phyloP scores from a whole-genome alignment of 495 filamentous ascomycete genomes.

The Jackrogersella minutella region DNA sequence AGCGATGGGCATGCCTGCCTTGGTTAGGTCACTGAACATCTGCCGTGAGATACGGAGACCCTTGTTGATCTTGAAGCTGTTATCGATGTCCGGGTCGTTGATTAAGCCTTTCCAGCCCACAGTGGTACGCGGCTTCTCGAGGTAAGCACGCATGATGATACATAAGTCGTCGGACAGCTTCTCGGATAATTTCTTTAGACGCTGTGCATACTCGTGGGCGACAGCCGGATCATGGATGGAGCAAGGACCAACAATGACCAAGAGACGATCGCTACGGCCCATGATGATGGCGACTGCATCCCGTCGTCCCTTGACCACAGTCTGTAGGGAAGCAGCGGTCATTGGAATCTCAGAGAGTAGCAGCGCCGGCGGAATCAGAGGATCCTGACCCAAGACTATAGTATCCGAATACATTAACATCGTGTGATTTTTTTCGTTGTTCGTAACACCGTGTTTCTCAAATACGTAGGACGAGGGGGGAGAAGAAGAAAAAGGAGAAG shows the following conservation, averaged over 20 bases:
- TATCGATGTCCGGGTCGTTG: slow-evolving; percentile 98
- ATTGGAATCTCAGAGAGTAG: slow-evolving; percentile 89
- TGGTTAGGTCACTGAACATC: slow-evolving; percentile 89
- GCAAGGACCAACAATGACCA: slow-evolving; percentile 95
- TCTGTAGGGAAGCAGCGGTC: slow-evolving; percentile 66
- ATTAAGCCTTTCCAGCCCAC: slow-evolving; percentile 99
- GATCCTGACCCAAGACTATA: slow-evolving; percentile 92
- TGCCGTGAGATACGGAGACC: slow-evolving; percentile 86
- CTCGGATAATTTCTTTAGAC: slow-evolving; percentile 75
- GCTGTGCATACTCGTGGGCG: slow-evolving; percentile 84
- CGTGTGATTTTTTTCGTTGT: slow-evolving; percentile 3
- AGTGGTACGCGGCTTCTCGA: slow-evolving; percentile 98
- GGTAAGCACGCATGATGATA: slow-evolving; percentile 97
- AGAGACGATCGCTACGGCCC: slow-evolving; percentile 79
- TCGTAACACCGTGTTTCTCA: neutral
- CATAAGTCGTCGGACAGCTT: slow-evolving; percentile 83
- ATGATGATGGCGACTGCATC: slow-evolving; percentile 87
- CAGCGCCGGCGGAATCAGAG: slow-evolving; percentile 87
- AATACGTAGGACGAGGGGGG: slow-evolving; percentile 11
- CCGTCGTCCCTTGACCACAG: slow-evolving; percentile 82
- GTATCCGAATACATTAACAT: slow-evolving; percentile 43
- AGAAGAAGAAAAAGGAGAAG: neutral
- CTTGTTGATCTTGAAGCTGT: slow-evolving; percentile 99
- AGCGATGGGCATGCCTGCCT: slow-evolving; percentile 88
- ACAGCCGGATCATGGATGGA: slow-evolving; percentile 93